Evolutionary conservation across 352 stramenopile species (phyloP), one percentile per base, ranked within the genome.

Genomic region (Blastocystis sp.): DNA sequence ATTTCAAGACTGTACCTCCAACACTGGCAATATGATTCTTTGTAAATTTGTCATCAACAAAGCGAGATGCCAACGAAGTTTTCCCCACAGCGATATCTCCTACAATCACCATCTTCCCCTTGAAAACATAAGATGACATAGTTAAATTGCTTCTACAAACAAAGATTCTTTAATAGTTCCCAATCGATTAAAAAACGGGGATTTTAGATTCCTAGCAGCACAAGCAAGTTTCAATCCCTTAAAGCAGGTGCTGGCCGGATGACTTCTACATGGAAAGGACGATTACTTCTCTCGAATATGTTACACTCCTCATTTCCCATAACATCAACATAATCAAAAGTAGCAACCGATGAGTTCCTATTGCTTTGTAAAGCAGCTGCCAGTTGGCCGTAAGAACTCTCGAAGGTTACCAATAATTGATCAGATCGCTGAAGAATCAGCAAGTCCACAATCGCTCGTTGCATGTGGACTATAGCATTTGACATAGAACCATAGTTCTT

Each of bases 11-110:
- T 52, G 11, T 85, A 74, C 77, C 77, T 73, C 77, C 77, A 52
- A 87, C 77, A 46, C 77, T 87, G 19, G 77, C 59, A 21, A 77
- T 87, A 63, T 78, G 59, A 87, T 87, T 87, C 56, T 77, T 73
- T 46, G 59, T 66, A 46, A 87, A 87, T 42, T 87, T 87, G 51
- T 87, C 65, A 37, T 87, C 77, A 21, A 78, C 59, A 63, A 87
- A 87, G 24, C 77, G 59, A 19, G 77, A 74, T 61, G 77, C 77
- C 16, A 87, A 37, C 5, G 77, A 87, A 27, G 77, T 87, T 24
- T 87, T 87, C 14, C 77, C 77, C 0, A 87, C 77, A 27, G 77
- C 59, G 16, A 87, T 78, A 75, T 87, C 65, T 42, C 77, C 77
- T 5, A 87, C 77, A 54, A 87, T 78, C 12, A 87, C 77, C 65